Base-by-base conservation (phyloP, 2,329 filamentous ascomycete species). In the Phoma sp. region DNA sequence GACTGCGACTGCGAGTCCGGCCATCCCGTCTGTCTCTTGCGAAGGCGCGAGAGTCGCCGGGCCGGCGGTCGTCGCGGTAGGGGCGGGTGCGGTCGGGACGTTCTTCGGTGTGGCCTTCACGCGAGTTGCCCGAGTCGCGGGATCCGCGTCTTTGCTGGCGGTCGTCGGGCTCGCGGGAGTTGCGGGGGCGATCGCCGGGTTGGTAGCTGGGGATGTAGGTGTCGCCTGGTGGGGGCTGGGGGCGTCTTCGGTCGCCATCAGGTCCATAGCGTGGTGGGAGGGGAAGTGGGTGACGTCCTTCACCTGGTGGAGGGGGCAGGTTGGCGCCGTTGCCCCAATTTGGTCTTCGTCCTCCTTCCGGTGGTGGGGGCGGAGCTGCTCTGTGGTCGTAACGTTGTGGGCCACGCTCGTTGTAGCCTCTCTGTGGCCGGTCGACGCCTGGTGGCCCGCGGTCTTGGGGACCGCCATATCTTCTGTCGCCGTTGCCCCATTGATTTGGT, bases 141-240 rank as follows among this genome's bases (percentile, higher is more conserved):
- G 71, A 74, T 17, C 70, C 71, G 7, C 63, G 67, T 46, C 71
- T 64, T 46, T 46, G 43, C 22, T 68, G 63, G 13, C 69, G 65
- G 2, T 75, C 73, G 21, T 76, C 74, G 24, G 70, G 67, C 39
- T 75, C 73, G 40, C 71, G 66, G 33, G 72, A 73, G 6, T 67
- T 63, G n/a, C 71, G 57, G 7, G 71, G 68, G 2, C 47, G 40
- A 2, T 61, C 65, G 8, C 61, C 68, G 13, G 62, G 65, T n/a
- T 69, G 61, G 53, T 81, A 81, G 40, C 72, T 74, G 1, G 79
- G 79, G 25, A 81, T 78, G 58, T 81, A 81, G 0, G 75, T 78
- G 55, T 81, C 79, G 7, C 63, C 63, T 22, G 57, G 57, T n/a
- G 60, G 63, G 15, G 55, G 43, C 4, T 62, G 58, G 67, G 68